These are phyloP conservation scores for Cyclotella choctawhatcheeana DNA, from an alignment of 108 stramenopile genomes.

Conservation along the genomic window DNA sequence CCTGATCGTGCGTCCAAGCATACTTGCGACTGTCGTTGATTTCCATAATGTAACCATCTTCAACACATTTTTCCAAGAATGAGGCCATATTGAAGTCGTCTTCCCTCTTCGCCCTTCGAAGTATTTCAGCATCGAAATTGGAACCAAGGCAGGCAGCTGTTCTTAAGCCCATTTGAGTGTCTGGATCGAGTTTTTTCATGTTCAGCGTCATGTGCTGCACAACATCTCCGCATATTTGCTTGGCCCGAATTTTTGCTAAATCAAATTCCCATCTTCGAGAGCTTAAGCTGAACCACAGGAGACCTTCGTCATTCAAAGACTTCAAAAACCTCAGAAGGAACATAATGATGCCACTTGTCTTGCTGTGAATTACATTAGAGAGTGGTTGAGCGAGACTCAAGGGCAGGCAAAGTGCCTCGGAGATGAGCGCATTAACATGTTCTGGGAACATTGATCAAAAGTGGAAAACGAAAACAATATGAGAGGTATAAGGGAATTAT, in stretches of 20 bases:
- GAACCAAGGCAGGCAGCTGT: slow-evolving; percentile 62
- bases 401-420: slow-evolving; percentile 35
- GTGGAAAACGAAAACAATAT: too few species aligned
- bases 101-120: slow-evolving; percentile 17
- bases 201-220: slow-evolving; percentile 54
- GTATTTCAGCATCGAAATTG: slow-evolving; percentile 41
- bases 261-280: slow-evolving; percentile 62
- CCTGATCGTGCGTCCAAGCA: slow-evolving; percentile 62
- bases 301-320: slow-evolving; percentile 56
- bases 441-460: slow-evolving; percentile 1
- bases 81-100: slow-evolving; percentile 24
- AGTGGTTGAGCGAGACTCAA: slow-evolving; percentile 25
- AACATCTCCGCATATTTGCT: slow-evolving; percentile 32
- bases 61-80: slow-evolving; percentile 39
- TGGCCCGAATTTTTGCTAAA: slow-evolving; percentile 41
- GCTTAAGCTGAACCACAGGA: slow-evolving; percentile 57
- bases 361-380: slow-evolving; percentile 25
- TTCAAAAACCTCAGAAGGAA: slow-evolving; percentile 41
- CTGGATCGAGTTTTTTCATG: slow-evolving; percentile 38
- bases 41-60: slow-evolving; percentile 22
- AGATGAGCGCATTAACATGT: slow-evolving; percentile 31
- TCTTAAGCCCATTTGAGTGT: slow-evolving; percentile 52
- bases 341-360: slow-evolving; percentile 38
- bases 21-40: slow-evolving; percentile 28
- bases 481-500: too few species aligned